Conservation (phyloP, 192 early-diverging fungal species). For the Cetraspora pellucida region DNA sequence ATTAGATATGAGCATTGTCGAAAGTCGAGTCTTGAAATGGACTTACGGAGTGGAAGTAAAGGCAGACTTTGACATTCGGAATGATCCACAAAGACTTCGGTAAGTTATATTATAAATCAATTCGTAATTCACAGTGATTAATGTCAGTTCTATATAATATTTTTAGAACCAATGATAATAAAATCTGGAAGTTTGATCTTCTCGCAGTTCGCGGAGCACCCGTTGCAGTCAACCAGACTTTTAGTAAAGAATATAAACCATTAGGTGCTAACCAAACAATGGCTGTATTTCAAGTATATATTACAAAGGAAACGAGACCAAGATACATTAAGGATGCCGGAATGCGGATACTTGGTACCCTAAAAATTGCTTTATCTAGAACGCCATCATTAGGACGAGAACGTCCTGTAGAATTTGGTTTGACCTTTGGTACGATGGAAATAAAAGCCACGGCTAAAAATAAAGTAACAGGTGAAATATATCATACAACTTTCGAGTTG, state of each 20-base stretch:
- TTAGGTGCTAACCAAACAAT: neutral
- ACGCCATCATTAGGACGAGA: neutral
- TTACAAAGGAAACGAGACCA: neutral
- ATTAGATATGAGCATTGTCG: neutral
- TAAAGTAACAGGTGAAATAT: constrained; percentile 2
- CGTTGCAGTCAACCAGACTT: no score
- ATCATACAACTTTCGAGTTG: neutral
- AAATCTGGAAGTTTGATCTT: no score
- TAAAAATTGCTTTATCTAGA: neutral
- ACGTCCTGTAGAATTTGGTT: constrained; percentile 7
- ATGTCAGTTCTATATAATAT: no score
- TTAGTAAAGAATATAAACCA: neutral
- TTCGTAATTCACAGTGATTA: no score
- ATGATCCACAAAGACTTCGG: neutral
- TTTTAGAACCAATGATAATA: no score
- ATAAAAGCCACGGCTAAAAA: constrained; percentile 31
- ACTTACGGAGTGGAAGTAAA: constrained; percentile 16
- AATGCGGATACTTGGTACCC: constrained; percentile 9
- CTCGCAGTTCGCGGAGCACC: no score
- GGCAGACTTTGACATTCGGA: neutral
- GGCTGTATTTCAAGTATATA: constrained; percentile 6
- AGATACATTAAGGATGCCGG: constrained; percentile 15
- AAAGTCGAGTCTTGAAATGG: constrained; percentile 5
- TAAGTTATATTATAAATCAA: neutral
- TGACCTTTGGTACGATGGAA: constrained; percentile 30